Evolutionary conservation across 768 basidiomycete species (phyloP).

Genomic region (Lentinula edodes): DNA sequence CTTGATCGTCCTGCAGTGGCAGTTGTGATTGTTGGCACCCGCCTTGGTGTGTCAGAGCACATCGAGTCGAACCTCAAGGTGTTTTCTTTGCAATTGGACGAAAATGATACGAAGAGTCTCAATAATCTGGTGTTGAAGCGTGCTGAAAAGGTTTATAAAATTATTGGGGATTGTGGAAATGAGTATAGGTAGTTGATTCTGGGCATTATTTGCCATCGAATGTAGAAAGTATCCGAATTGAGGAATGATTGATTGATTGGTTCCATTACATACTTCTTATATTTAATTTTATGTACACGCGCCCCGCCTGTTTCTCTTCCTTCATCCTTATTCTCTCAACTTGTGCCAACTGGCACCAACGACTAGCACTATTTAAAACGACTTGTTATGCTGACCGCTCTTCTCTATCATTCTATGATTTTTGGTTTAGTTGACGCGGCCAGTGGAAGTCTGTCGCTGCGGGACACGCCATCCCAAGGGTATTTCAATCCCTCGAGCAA

Average conservation of each 20-base stretch:
- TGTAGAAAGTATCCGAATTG: not conserved
- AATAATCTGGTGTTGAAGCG: slow-evolving; percentile 40
- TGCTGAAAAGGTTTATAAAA: slow-evolving; percentile 29
- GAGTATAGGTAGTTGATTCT: slow-evolving; percentile 32
- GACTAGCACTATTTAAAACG: too few relatives aligned
- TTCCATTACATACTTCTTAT: not conserved
- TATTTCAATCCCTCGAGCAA: slow-evolving; percentile 50
- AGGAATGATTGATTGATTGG: too few relatives aligned
- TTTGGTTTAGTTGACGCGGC: not conserved
- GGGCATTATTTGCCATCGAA: too few relatives aligned
- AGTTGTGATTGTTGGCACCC: slow-evolving; percentile 52
- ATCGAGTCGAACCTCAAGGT: slow-evolving; percentile 44
- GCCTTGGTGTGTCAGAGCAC: slow-evolving; percentile 52
- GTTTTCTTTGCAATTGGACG: slow-evolving; percentile 37
- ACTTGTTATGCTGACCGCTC: not conserved
- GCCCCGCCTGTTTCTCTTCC: not conserved
- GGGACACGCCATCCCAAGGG: slow-evolving; percentile 42
- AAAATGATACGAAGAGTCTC: slow-evolving; percentile 40
- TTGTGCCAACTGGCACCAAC: not conserved
- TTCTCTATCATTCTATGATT: not conserved
- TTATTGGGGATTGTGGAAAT: slow-evolving; percentile 54
- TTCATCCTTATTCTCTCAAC: too few relatives aligned
- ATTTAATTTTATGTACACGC: not conserved
- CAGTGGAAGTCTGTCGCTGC: not conserved
- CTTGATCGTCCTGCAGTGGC: slow-evolving; percentile 52